Evolutionary conservation across 768 basidiomycete genomes (phyloP).

Genomic region (Boletus rubropictus): DNA sequence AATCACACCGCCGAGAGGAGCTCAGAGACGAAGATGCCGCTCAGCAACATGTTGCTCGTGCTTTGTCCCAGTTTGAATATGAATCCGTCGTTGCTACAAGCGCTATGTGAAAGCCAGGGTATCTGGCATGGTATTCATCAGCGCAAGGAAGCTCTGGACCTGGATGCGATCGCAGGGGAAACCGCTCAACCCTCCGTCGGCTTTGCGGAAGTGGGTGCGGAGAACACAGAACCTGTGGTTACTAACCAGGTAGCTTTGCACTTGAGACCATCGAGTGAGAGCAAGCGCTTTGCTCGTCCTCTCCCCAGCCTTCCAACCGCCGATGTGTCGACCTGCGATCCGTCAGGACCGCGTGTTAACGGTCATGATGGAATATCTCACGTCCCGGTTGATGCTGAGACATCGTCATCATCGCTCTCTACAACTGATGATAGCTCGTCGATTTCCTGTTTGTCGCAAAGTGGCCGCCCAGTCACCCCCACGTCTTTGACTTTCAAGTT

Average conservation of each 20-base stretch:
- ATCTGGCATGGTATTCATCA: slow-evolving; percentile 48
- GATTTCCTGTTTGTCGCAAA: slow-evolving; percentile 27
- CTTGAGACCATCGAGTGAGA: slow-evolving; percentile 7
- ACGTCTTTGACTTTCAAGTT: slow-evolving; percentile 28
- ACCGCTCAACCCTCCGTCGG: background rate
- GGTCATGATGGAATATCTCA: background rate
- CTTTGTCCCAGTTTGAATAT: slow-evolving; percentile 84
- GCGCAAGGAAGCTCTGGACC: slow-evolving; percentile 3
- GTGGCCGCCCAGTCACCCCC: slow-evolving; percentile 33
- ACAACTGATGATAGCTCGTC: slow-evolving; percentile 31
- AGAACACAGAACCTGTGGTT: background rate
- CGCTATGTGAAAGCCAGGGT: slow-evolving; percentile 63
- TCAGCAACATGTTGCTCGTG: slow-evolving; percentile 82
- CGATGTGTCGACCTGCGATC: slow-evolving; percentile 3
- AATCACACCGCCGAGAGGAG: slow-evolving; percentile 62
- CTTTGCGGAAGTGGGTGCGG: background rate
- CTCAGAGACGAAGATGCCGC: slow-evolving; percentile 84
- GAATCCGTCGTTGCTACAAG: slow-evolving; percentile 65
- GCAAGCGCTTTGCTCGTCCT: slow-evolving; percentile 18
- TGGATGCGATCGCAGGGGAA: slow-evolving; percentile 1
- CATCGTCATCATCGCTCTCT: slow-evolving; percentile 23
- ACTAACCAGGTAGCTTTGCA: background rate
- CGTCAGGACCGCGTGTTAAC: background rate
- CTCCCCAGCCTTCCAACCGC: slow-evolving; percentile 23
- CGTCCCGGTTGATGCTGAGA: slow-evolving; percentile 14